These are phyloP conservation scores for Colletotrichum gigasporum DNA, from an alignment of 2,329 filamentous ascomycete genomes.

Conservation along the genomic window DNA sequence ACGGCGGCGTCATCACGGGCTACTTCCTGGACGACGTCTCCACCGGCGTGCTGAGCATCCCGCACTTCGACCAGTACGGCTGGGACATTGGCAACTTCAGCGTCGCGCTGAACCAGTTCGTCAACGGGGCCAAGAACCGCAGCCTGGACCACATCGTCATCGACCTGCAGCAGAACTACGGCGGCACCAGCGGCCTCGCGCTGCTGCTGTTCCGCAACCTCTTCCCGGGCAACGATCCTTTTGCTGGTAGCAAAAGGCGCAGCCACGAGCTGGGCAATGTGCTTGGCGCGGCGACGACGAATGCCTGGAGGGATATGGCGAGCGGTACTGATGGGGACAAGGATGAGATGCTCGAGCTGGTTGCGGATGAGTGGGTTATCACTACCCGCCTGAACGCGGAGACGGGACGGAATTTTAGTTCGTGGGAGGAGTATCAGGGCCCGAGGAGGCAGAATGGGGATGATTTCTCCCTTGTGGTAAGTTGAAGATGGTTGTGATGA, in stretches of 20 bases:
- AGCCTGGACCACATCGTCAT: not conserved
- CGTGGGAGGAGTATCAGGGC: slow-evolving; percentile 19
- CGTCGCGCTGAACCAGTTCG: not conserved
- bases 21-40: slow-evolving; percentile 23
- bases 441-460: not conserved
- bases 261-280: slow-evolving; percentile 12
- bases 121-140: not conserved
- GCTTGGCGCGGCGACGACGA: slow-evolving; percentile 8
- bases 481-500: not conserved
- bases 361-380: slow-evolving; percentile 11
- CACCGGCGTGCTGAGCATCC: slow-evolving; percentile 16
- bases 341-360: not conserved
- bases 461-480: slow-evolving; percentile 8
- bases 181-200: slow-evolving; percentile 2
- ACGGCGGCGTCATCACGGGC: slow-evolving; percentile 12
- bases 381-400: slow-evolving; percentile 2
- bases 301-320: not conserved
- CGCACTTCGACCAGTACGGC: slow-evolving; percentile 16
- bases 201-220: slow-evolving; percentile 7
- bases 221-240: slow-evolving; percentile 11
- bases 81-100: slow-evolving; percentile 16
- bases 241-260: slow-evolving; percentile 8
- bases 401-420: slow-evolving; percentile 1
- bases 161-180: slow-evolving; percentile 19
- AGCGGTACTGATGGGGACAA: not conserved